Conservation (phyloP, 2,329 filamentous ascomycete species). For the Xylariaceae sp. region DNA sequence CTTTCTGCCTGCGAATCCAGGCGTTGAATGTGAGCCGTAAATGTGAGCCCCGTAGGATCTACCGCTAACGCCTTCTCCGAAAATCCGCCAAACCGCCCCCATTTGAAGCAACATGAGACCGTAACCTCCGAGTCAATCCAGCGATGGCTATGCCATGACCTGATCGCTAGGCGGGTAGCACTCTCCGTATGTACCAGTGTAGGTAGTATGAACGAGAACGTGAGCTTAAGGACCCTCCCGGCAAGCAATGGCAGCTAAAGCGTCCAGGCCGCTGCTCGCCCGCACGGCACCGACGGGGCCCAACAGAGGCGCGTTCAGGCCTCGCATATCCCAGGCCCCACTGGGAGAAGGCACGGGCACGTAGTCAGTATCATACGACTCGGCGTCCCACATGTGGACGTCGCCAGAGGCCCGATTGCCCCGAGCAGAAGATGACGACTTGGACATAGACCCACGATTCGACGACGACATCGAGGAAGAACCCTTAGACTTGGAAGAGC, state of each 20-base stretch:
- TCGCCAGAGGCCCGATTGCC: slow-evolving; percentile 30
- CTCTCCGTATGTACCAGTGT: not conserved
- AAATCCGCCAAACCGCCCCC: slow-evolving; percentile 7
- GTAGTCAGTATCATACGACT: slow-evolving; percentile 34
- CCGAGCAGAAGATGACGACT: slow-evolving; percentile 30
- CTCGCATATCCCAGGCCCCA: slow-evolving; percentile 44
- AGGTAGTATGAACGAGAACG: not conserved
- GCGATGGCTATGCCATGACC: not conserved
- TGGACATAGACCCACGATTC: slow-evolving; percentile 22
- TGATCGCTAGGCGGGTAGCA: not conserved
- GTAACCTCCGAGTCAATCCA: not conserved
- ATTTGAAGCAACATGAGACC: slow-evolving; percentile 3
- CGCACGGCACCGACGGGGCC: slow-evolving; percentile 39
- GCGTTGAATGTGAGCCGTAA: slow-evolving; percentile 25
- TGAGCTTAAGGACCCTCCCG: slow-evolving; percentile 37
- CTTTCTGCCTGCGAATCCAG: slow-evolving; percentile 27
- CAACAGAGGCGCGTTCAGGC: slow-evolving; percentile 40
- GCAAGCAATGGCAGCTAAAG: slow-evolving; percentile 50
- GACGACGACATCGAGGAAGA: slow-evolving; percentile 15
- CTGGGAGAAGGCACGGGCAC: slow-evolving; percentile 35
- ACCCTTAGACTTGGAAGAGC: slow-evolving; percentile 33
- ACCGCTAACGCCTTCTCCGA: slow-evolving; percentile 23
- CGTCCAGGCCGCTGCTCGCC: slow-evolving; percentile 49
- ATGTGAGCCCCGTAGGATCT: slow-evolving; percentile 14
- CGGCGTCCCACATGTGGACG: slow-evolving; percentile 38